phyloP scores from a whole-genome alignment of 73 alveolate species.

The Paramecium sexaurelia region DNA sequence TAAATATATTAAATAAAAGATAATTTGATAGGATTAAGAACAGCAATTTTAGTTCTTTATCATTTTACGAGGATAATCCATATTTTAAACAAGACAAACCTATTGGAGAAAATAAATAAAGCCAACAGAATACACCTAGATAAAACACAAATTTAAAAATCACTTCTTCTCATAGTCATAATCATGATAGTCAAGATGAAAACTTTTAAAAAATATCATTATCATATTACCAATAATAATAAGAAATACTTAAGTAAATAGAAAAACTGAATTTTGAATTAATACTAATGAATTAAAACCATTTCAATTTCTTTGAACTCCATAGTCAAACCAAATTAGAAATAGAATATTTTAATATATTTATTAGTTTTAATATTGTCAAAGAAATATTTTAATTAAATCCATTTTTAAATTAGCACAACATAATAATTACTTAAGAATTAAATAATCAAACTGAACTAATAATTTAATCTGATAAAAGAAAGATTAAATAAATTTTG shows the following conservation, averaged over 20 bases:
- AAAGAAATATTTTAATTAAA: not conserved
- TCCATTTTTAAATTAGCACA: not conserved
- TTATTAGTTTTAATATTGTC: not conserved
- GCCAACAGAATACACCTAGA: not conserved
- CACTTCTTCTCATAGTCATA: not conserved
- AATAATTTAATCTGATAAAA: not conserved
- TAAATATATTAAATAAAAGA: not conserved
- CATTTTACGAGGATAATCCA: not conserved
- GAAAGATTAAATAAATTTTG: not conserved
- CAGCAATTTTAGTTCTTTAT: not conserved
- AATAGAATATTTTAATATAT: not conserved
- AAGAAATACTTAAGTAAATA: not conserved
- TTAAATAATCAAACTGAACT: not conserved
- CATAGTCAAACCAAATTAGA: not conserved
- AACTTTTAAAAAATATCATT: not conserved
- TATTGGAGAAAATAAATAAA: no score
- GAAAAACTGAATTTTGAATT: not conserved
- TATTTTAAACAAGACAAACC: not conserved
- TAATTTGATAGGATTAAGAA: not conserved
- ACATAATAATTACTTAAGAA: not conserved
- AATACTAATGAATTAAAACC: not conserved
- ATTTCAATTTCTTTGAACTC: not conserved
- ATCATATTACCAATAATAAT: not conserved
- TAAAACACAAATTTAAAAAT: not conserved
- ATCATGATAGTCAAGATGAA: not conserved